These are phyloP conservation scores for Penicillium steckii DNA, from an alignment of 495 filamentous ascomycete genomes.

Conservation along the genomic window DNA sequence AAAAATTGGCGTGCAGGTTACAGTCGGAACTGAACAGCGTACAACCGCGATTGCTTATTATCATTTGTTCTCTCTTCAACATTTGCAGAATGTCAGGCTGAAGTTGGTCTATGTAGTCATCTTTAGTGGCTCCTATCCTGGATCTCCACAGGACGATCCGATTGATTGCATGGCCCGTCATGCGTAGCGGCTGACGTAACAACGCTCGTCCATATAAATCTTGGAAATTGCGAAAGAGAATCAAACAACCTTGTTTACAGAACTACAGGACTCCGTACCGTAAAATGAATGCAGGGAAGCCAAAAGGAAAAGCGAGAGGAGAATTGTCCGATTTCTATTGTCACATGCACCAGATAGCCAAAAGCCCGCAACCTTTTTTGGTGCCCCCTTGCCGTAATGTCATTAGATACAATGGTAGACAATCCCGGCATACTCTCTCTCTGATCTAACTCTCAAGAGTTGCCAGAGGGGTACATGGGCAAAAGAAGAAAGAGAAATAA, in stretches of 20 bases:
- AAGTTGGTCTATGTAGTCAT: not conserved
- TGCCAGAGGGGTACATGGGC: constrained; percentile 32
- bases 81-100: no score
- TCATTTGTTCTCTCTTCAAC: constrained; percentile 5
- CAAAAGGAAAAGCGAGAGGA: constrained; percentile 38
- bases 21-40: constrained; percentile 11
- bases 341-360: constrained; percentile 44
- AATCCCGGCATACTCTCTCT: constrained; percentile 29
- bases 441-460: constrained; percentile 1
- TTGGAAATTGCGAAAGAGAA: not conserved
- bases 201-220: constrained; percentile 2
- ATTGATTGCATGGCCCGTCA: not conserved
- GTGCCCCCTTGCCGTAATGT: constrained; percentile 44
- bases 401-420: constrained; percentile 48
- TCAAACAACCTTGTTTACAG: no score
- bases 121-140: not conserved
- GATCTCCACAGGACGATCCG: not conserved
- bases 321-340: constrained; percentile 49
- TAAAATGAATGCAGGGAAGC: no score
- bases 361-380: constrained; percentile 39
- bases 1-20: constrained; percentile 13
- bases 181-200: constrained; percentile 3
- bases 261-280: no score
- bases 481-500: constrained; percentile 28
- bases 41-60: constrained; percentile 7